These are phyloP conservation scores for Malassezia restricta DNA, from an alignment of 1,284 basidiomycete genomes.

Conservation along the genomic window DNA sequence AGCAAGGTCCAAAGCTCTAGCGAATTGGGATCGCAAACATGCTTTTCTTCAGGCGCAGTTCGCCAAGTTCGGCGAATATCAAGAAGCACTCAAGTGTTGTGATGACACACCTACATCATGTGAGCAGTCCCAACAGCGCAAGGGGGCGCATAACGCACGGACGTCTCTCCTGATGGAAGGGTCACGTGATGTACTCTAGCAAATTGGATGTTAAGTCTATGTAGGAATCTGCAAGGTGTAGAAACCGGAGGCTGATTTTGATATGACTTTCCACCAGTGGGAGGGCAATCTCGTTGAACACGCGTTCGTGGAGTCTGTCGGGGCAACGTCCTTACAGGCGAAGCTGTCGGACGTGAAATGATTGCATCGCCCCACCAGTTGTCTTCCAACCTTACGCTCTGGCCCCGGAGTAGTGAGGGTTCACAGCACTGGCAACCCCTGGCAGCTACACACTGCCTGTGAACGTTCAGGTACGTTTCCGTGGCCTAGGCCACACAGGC, in stretches of 20 bases:
- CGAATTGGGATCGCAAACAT: slow-evolving; percentile 85
- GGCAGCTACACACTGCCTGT: neutral
- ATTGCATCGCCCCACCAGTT: too few species aligned
- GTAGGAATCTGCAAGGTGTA: slow-evolving; percentile 5
- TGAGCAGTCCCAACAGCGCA: too few species aligned
- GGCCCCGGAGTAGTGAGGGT: too few species aligned
- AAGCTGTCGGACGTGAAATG: neutral
- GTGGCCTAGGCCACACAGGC: neutral
- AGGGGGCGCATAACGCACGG: too few species aligned
- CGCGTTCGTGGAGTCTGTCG: slow-evolving; percentile 1
- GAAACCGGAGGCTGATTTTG: neutral
- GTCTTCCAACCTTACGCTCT: too few species aligned
- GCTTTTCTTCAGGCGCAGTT: slow-evolving; percentile 78
- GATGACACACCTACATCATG: neutral
- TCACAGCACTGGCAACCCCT: neutral
- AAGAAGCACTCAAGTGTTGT: slow-evolving; percentile 57
- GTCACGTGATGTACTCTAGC: neutral
- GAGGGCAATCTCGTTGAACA: too few species aligned
- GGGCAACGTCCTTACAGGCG: slow-evolving; percentile 1
- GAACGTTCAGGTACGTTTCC: slow-evolving; percentile 3
- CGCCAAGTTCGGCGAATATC: slow-evolving; percentile 90
- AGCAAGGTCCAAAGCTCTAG: slow-evolving; percentile 57
- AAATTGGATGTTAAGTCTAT: slow-evolving; percentile 1
- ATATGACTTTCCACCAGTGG: neutral
- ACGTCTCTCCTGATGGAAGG: neutral